A percentile compares a stretch with the other conserved stretches of the same genome.
Evolutionary conservation across 2,329 filamentous ascomycete genomes (phyloP).

Genomic region (Cytospora schulzeri): DNA sequence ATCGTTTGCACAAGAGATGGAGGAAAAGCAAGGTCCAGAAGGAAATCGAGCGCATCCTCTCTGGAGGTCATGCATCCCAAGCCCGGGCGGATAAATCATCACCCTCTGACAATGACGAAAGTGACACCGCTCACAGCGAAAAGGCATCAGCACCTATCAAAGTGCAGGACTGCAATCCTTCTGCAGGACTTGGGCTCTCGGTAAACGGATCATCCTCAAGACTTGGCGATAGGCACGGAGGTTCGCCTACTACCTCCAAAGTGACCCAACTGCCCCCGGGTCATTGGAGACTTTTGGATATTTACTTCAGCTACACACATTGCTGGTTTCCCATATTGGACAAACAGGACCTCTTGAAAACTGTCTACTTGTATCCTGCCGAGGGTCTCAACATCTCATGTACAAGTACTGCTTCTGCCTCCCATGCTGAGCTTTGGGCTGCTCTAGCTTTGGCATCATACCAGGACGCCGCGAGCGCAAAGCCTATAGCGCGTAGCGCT

Average conservation of each 20-base stretch:
- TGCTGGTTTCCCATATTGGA: conserved; percentile 76
- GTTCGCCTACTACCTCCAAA: conserved; percentile 2
- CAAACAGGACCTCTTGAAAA: conserved; percentile 60
- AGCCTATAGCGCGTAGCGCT: conserved; percentile 19
- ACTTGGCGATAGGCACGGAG: neutral
- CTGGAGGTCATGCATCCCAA: conserved; percentile 43
- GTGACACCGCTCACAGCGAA: conserved; percentile 32
- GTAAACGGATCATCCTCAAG: neutral
- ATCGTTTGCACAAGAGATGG: conserved; percentile 64
- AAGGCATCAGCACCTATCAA: conserved; percentile 10
- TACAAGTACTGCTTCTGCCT: conserved; percentile 35
- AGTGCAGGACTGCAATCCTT: neutral
- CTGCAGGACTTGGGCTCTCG: conserved; percentile 1
- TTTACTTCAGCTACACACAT: conserved; percentile 76
- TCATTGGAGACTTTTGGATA: conserved; percentile 65
- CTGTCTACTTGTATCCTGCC: conserved; percentile 45
- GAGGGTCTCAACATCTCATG: conserved; percentile 35
- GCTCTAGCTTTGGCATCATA: conserved; percentile 59
- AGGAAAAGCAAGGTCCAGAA: conserved; percentile 62
- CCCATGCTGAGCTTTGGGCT: conserved; percentile 62
- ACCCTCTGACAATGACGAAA: conserved; percentile 37
- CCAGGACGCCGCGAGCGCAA: conserved; percentile 46
- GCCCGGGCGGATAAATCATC: conserved; percentile 37
- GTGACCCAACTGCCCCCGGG: conserved; percentile 49
- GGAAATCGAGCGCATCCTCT: conserved; percentile 64